Base-by-base conservation (phyloP, 495 filamentous ascomycete genomes). In the Trypethelium eluteriae region DNA sequence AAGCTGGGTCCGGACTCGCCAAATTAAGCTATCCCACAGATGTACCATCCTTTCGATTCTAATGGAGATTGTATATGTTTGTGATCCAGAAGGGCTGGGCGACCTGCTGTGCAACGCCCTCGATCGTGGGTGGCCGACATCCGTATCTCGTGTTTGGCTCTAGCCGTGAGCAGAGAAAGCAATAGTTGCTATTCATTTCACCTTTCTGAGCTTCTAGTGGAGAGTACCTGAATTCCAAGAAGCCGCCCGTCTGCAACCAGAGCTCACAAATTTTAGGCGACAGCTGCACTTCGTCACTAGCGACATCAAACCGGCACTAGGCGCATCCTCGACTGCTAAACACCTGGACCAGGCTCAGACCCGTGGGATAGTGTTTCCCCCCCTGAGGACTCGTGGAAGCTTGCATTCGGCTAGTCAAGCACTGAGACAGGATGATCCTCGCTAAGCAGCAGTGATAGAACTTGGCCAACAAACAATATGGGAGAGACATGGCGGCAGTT, bases 361-460 rank as follows among this genome's bases (percentile, higher is more conserved):
- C 53, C 53, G 32, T 59, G 53, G 32, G 53, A 9, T 35, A 34
- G 14, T 7, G 7, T 7, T 7, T 59, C 18, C 14, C 32, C 36
- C n/a, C 18, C 10, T 6, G 1, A 34, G 5, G 10, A 36, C 53
- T 59, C 53, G 7, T 14, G 14, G 53, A 59, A 14, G 32, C 18
- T 59, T 59, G 53, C 53, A 59, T 53, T 53, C 49, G 25, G 49
- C 49, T 16, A 53, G 53, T 6, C 34, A 34, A 36, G 41, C 41
- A 44, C 14, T 36, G 53, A 59, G 53, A 59, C 32, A 36, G 53
- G 53, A 34, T 35, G 6, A 59, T 36, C 53, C 53, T 18, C 18
- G 53, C 32, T 36, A 11, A 59, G 25, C 5, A 32, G 10, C 53
- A 7, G 49, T 53, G 49, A 32, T 59, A 59, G 32, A 18, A 59